Evolutionary conservation across 495 filamentous ascomycete species (phyloP).

Genomic region (Penicillium lividum): DNA sequence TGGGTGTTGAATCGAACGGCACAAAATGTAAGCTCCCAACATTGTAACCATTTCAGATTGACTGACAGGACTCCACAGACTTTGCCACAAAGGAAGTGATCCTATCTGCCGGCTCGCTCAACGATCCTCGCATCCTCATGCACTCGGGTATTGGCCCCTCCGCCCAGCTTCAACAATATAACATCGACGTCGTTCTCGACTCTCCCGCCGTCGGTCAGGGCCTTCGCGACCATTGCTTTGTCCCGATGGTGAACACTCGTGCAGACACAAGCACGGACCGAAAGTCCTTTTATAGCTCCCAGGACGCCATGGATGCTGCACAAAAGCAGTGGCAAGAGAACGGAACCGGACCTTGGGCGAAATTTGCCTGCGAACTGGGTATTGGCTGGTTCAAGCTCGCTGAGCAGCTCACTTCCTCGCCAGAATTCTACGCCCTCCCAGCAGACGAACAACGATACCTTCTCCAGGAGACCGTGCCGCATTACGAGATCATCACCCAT

Average conservation of each 20-base stretch:
- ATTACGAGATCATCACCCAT: slow-evolving; percentile 42
- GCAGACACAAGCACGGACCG: slow-evolving; percentile 24
- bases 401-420: slow-evolving; percentile 31
- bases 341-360: slow-evolving; percentile 46
- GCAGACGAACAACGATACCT: slow-evolving; percentile 36
- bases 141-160: slow-evolving; percentile 44
- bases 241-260: slow-evolving; percentile 24
- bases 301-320: slow-evolving; percentile 37
- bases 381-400: slow-evolving; percentile 56
- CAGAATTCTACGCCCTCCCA: slow-evolving; percentile 46
- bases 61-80: slow-evolving; percentile 1
- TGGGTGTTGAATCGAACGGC: slow-evolving; percentile 47
- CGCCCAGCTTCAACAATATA: slow-evolving; percentile 19
- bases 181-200: slow-evolving; percentile 29
- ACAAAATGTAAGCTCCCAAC: slow-evolving; percentile 19
- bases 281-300: slow-evolving; percentile 27
- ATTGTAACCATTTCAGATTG: neutral
- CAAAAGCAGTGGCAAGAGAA: slow-evolving; percentile 47
- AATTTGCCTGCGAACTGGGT: slow-evolving; percentile 38
- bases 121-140: slow-evolving; percentile 49
- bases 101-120: slow-evolving; percentile 46
- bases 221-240: slow-evolving; percentile 30
- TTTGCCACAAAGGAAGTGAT: slow-evolving; percentile 44
- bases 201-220: slow-evolving; percentile 33
- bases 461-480: slow-evolving; percentile 40